A percentile compares a stretch with the other conserved stretches of the same genome.
phyloP scores from a whole-genome alignment of 805 yeast genomes.

The Tetrapisispora phaffii region DNA sequence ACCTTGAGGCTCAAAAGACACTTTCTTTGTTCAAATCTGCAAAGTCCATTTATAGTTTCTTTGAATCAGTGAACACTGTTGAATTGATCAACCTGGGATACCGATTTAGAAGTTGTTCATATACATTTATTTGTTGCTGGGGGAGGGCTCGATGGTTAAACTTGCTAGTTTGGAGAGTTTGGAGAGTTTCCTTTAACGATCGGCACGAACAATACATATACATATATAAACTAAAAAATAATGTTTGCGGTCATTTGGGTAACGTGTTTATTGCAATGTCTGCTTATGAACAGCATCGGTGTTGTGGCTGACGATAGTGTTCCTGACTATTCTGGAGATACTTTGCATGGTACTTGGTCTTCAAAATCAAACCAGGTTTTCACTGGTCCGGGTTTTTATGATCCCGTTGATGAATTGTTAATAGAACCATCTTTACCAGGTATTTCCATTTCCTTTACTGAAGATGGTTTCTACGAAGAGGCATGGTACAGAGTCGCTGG shows the following conservation, averaged over 20 bases:
- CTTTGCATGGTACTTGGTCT: slow-evolving; percentile 76
- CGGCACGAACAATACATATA: too few relatives aligned
- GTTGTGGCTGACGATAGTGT: not conserved
- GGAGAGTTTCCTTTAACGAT: too few relatives aligned
- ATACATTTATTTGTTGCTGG: too few relatives aligned
- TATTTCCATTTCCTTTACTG: slow-evolving; percentile 82
- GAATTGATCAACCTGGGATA: too few relatives aligned
- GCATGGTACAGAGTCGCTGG: slow-evolving; percentile 73
- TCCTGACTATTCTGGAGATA: slow-evolving; percentile 4
- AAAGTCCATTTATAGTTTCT: too few relatives aligned
- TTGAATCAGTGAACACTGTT: too few relatives aligned
- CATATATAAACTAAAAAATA: not conserved
- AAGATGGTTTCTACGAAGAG: slow-evolving; percentile 84
- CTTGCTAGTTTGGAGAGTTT: too few relatives aligned
- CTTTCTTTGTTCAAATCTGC: too few relatives aligned
- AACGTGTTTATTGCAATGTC: not conserved
- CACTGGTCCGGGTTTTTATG: slow-evolving; percentile 94
- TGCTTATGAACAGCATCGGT: not conserved
- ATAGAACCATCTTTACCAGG: slow-evolving; percentile 97
- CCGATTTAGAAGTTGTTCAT: too few relatives aligned
- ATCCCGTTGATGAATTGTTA: slow-evolving; percentile 88
- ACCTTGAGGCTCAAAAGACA: too few relatives aligned
- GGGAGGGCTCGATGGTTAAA: too few relatives aligned
- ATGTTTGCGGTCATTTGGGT: not conserved
- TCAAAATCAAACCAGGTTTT: slow-evolving; percentile 88